These are phyloP conservation scores for Aquilaria sinensis DNA, from an alignment of 345 rosid species.

Conservation along the genomic window DNA sequence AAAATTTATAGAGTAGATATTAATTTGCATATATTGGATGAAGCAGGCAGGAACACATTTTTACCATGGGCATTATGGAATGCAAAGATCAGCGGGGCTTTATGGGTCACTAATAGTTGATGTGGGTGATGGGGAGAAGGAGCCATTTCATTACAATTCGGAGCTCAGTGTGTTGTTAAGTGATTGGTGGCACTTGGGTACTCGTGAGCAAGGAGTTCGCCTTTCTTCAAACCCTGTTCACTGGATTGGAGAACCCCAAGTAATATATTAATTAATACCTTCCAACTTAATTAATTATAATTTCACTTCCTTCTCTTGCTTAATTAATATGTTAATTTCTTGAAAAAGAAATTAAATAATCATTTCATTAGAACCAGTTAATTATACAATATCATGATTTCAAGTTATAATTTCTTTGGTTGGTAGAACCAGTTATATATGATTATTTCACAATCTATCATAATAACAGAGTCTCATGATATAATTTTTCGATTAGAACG, in stretches of 20 bases:
- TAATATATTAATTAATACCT: slow-evolving; percentile 6
- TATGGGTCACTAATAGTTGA: slow-evolving; percentile 63
- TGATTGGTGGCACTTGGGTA: slow-evolving; percentile 76
- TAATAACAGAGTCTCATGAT: too few species aligned
- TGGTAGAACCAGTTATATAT: too few species aligned
- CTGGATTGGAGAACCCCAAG: slow-evolving; percentile 93
- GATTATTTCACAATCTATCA: too few species aligned
- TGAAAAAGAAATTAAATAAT: too few species aligned
- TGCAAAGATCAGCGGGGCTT: slow-evolving; percentile 83
- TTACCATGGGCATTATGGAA: slow-evolving; percentile 83
- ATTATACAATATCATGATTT: too few species aligned
- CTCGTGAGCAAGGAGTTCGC: slow-evolving; percentile 59
- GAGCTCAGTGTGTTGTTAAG: slow-evolving; percentile 57
- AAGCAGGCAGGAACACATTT: slow-evolving; percentile 75
- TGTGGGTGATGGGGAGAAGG: slow-evolving; percentile 43
- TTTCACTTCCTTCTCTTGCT: background rate
- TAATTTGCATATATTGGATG: background rate
- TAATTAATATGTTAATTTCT: background rate
- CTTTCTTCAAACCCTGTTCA: slow-evolving; percentile 63
- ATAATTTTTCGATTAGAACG: too few species aligned
- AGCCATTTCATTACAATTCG: slow-evolving; percentile 61
- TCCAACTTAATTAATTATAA: too few species aligned
- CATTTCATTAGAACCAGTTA: too few species aligned
- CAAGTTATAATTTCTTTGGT: too few species aligned
- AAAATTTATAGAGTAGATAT: too few species aligned